Conservation (phyloP, 1,284 basidiomycete species). For the Testicularia cyperi region DNA sequence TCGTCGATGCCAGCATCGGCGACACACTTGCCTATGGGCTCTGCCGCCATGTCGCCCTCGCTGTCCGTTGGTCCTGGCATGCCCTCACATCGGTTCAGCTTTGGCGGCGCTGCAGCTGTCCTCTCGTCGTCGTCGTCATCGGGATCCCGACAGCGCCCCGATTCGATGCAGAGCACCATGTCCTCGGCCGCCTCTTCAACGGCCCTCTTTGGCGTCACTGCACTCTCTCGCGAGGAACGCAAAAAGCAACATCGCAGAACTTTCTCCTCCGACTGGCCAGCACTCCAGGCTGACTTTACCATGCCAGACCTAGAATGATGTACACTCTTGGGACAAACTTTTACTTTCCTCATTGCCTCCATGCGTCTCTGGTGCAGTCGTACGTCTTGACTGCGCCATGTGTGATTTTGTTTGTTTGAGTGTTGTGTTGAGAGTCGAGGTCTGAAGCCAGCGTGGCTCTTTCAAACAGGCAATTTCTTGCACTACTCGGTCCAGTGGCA, state of each 20-base stretch:
- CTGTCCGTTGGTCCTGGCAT: constrained; percentile 7
- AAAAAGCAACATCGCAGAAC: constrained; percentile 43
- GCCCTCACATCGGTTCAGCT: constrained; percentile 12
- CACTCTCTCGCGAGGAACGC: constrained; percentile 28
- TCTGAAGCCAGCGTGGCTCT: no score
- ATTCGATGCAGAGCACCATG: constrained; percentile 27
- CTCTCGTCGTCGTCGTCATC: no score
- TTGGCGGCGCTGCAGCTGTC: constrained; percentile 8
- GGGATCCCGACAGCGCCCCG: constrained; percentile 11
- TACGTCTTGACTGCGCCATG: no score
- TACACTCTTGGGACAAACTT: no score
- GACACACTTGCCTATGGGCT: background rate
- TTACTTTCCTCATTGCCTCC: background rate
- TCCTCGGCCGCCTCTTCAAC: constrained; percentile 15
- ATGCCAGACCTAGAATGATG: background rate
- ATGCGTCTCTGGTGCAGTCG: background rate
- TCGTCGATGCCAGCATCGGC: constrained; percentile 9
- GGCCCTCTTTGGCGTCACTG: constrained; percentile 27
- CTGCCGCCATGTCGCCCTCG: constrained; percentile 17
- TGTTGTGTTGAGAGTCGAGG: no score
- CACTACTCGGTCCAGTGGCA: no score
- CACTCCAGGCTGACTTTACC: constrained; percentile 12
- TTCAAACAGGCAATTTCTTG: no score
- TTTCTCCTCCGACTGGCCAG: constrained; percentile 38
- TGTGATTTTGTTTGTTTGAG: no score